Evolutionary conservation across 228 moss, liverwort and hornwort genomes (phyloP).

Genomic region (Sphagnum magellanicum): DNA sequence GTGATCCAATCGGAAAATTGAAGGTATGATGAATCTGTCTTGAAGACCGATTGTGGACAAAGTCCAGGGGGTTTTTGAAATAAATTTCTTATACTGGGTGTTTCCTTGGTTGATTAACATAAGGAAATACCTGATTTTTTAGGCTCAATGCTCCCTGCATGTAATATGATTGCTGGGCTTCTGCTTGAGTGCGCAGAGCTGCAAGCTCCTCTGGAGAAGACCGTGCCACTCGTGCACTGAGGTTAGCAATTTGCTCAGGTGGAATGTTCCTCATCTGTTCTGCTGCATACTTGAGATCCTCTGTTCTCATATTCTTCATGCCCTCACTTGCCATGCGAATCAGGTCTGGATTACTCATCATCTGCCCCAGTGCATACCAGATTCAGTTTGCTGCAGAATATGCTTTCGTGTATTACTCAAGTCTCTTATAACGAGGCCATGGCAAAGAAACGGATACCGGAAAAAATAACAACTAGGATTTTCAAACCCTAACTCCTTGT

Average conservation of each 20-base stretch:
- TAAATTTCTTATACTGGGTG: too few relatives aligned
- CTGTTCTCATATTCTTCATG: constrained; percentile 87
- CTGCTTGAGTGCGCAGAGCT: constrained; percentile 60
- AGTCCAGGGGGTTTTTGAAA: too few relatives aligned
- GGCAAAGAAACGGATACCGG: neutral
- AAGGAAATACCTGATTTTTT: constrained; percentile 58
- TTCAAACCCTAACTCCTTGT: constrained; percentile 3
- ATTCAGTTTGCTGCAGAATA: neutral
- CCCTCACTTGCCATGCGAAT: constrained; percentile 95
- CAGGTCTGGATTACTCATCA: constrained; percentile 91
- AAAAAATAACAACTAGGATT: neutral
- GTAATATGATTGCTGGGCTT: constrained; percentile 65
- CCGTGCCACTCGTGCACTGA: constrained; percentile 75
- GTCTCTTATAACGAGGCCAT: neutral
- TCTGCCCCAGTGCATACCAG: constrained; percentile 24
- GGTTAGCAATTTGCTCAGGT: constrained; percentile 78
- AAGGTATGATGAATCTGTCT: too few relatives aligned
- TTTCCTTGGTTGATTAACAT: neutral
- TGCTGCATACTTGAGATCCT: constrained; percentile 90
- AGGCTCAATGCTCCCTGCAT: constrained; percentile 70
- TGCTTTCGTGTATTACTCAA: neutral
- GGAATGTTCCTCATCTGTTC: constrained; percentile 94
- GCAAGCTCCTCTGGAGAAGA: constrained; percentile 89
- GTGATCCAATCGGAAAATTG: too few relatives aligned
- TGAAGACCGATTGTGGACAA: too few relatives aligned